These are phyloP conservation scores for Heritiera littoralis DNA, from an alignment of 345 rosid species.

Conservation along the genomic window DNA sequence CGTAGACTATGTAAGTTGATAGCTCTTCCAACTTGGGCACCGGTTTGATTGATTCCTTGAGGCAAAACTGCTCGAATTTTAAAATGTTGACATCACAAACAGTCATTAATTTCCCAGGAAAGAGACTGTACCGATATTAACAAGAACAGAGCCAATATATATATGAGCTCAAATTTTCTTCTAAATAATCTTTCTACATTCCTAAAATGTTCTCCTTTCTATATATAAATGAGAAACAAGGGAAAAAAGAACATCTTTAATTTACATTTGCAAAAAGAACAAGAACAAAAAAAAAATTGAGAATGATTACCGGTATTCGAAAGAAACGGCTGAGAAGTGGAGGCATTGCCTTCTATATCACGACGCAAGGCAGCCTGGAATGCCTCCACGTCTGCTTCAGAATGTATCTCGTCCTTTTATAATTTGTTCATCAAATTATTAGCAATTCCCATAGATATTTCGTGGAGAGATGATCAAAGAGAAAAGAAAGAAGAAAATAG, in stretches of 20 bases:
- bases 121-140: too few relatives aligned
- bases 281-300: not conserved
- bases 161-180: too few relatives aligned
- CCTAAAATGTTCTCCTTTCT: conserved; percentile 26
- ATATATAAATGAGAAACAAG: not conserved
- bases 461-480: not conserved
- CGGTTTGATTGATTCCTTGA: too few relatives aligned
- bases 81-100: too few relatives aligned
- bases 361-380: conserved; percentile 82
- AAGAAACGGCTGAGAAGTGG: conserved; percentile 49
- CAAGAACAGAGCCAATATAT: too few relatives aligned
- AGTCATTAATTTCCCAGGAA: too few relatives aligned
- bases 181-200: too few relatives aligned
- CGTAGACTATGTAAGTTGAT: too few relatives aligned
- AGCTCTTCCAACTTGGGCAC: too few relatives aligned
- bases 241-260: not conserved
- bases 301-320: conserved; percentile 41
- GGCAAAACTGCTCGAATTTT: too few relatives aligned
- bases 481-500: too few relatives aligned
- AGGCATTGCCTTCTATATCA: conserved; percentile 66
- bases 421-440: too few relatives aligned
- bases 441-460: conserved; percentile 27
- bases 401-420: conserved; percentile 60
- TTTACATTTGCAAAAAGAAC: not conserved
- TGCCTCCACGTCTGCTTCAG: conserved; percentile 88